Conservation (phyloP, 1,139 yeast genomes). For the Yamadazyma siamensis region DNA sequence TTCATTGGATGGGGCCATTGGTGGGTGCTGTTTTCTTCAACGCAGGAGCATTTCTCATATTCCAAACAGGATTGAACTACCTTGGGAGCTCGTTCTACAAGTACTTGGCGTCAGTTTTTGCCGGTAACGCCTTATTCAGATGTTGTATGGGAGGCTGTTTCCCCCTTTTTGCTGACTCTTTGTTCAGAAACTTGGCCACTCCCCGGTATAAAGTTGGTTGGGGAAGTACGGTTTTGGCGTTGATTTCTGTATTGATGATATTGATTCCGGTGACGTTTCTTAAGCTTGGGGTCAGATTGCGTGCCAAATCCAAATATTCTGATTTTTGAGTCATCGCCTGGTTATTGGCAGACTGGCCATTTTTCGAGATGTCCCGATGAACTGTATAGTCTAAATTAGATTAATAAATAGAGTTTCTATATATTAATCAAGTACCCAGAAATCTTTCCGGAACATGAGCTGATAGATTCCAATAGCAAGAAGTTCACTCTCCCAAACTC, state of each 20-base stretch:
- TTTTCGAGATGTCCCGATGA: no score
- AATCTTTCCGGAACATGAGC: no score
- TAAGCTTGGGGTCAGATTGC: constrained; percentile 25
- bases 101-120: constrained; percentile 30
- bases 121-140: constrained; percentile 27
- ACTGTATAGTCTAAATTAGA: no score
- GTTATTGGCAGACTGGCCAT: no score
- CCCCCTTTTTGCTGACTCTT: constrained; percentile 35
- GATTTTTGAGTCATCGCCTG: no score
- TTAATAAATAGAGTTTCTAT: no score
- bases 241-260: constrained; percentile 52
- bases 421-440: no score
- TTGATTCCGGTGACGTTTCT: constrained; percentile 59
- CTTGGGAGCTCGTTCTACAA: constrained; percentile 58
- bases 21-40: constrained; percentile 28
- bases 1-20: constrained; percentile 32
- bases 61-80: constrained; percentile 44
- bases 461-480: no score
- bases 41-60: constrained; percentile 27
- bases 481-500: no score
- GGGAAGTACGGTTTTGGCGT: constrained; percentile 60
- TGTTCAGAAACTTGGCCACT: constrained; percentile 40
- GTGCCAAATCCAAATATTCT: constrained; percentile 49
- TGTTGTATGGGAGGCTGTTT: constrained; percentile 28
- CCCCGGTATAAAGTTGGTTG: constrained; percentile 51